Evolutionary conservation across 2,329 filamentous ascomycete species (phyloP).

Genomic region (Sarocladium strictum): DNA sequence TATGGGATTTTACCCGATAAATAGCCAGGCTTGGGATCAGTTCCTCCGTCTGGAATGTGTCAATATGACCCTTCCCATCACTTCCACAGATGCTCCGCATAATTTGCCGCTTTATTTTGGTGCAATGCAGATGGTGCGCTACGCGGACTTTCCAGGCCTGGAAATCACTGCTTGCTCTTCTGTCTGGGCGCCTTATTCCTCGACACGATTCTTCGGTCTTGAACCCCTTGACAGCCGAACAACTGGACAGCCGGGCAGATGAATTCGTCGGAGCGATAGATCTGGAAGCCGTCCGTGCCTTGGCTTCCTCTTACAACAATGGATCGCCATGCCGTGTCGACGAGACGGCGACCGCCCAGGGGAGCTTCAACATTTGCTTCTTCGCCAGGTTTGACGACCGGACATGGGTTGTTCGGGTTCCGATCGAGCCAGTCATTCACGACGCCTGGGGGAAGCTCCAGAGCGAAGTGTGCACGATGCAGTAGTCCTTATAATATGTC

Average conservation of each 20-base stretch:
- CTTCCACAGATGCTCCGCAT: too few relatives aligned
- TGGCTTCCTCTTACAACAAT: constrained; percentile 13
- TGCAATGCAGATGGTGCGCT: too few relatives aligned
- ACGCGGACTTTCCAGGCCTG: too few relatives aligned
- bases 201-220: not conserved
- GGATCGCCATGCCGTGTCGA: constrained; percentile 10
- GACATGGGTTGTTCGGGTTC: constrained; percentile 14
- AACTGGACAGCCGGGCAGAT: constrained; percentile 7
- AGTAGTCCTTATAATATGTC: constrained; percentile 2
- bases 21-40: too few relatives aligned
- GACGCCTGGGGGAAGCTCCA: constrained; percentile 13
- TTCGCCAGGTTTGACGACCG: constrained; percentile 12
- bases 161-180: not conserved
- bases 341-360: constrained; percentile 4
- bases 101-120: too few relatives aligned
- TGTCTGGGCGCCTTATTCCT: not conserved
- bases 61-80: too few relatives aligned
- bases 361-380: constrained; percentile 17
- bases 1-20: too few relatives aligned
- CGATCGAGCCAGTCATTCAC: constrained; percentile 12
- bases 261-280: constrained; percentile 13
- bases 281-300: constrained; percentile 11
- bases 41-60: too few relatives aligned
- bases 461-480: constrained; percentile 15
- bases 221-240: constrained; percentile 9